Base-by-base conservation (phyloP, 2,329 filamentous ascomycete genomes). In the Berkeleyomyces basicola region DNA sequence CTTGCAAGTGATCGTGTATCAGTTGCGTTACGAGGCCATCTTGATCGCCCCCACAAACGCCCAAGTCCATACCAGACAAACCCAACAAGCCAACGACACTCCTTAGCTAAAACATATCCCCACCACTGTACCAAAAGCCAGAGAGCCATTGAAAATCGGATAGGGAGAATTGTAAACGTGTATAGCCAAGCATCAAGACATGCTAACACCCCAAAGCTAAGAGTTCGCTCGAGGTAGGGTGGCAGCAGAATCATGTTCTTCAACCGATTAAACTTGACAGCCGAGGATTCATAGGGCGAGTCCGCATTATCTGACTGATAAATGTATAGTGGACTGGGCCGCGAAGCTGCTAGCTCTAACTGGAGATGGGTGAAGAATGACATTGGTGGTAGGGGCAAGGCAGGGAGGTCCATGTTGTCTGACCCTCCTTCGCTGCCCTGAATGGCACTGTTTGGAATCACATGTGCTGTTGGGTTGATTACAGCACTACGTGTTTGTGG, bases 151-250 rank as follows among this genome's bases (percentile, higher is more conserved):
- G 87, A 72, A 68, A 99, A 97, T 2, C 93, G 82, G 64, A 99
- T 79, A 0, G 93, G 93, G 0, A 99, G 77, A 53, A 99, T 96
- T 0, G 93, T 99, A 68, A 99, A 95, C 0, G 90, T 95, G 74
- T 96, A 93, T 1, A 99, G 81, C 90, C 92, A 99, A 1, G 92
- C 88, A 71, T 99, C 93, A 4, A 99, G 78, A 73, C 93, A 99
- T 5, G 92, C 91, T 42, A 97, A 74, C 0, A 88, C 85, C 5
- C 93, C 93, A 73, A 99, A 97, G 65, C 85, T 83, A 4, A 99
- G 79, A 0, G 91, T 86, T 55, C 86, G 82, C 74, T 99, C 93
- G 4, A 99, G 78, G 65, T 87, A 88, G 0, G 83, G 81, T 0
- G 92, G 90, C 3, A 99, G 76, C 36, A 90, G 77, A 4, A 99